These are phyloP conservation scores for Apiospora malaysiana DNA, from an alignment of 2,329 filamentous ascomycete species.

Conservation along the genomic window DNA sequence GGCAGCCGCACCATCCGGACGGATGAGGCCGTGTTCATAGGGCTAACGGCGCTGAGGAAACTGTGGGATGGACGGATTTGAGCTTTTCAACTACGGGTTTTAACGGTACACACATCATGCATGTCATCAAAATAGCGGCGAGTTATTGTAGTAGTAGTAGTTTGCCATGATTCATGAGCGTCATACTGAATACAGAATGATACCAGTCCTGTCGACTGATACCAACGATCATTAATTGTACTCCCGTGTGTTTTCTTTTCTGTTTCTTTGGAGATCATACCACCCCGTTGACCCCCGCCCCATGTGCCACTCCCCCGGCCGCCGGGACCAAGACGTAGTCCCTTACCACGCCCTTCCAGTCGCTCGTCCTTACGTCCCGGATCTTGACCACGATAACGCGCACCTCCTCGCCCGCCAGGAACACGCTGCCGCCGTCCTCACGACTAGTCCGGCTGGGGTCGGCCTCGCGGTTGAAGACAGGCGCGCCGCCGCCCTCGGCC, in stretches of 20 bases:
- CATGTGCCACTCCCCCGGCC: neutral
- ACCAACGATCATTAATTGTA: neutral
- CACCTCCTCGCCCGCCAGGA: constrained; percentile 82
- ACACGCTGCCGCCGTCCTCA: constrained; percentile 63
- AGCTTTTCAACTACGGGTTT: neutral
- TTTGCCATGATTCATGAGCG: neutral
- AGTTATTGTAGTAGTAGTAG: neutral
- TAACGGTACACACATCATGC: neutral
- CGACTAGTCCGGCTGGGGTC: constrained; percentile 35
- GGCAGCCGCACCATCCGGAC: constrained; percentile 83
- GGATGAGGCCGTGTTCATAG: constrained; percentile 83
- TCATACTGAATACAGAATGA: constrained; percentile 2
- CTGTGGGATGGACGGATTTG: constrained; percentile 50
- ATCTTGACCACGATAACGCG: constrained; percentile 87
- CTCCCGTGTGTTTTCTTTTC: neutral
- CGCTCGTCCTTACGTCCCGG: constrained; percentile 83
- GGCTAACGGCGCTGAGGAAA: constrained; percentile 69
- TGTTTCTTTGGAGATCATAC: neutral
- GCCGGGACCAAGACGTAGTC: constrained; percentile 68
- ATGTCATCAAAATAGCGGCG: neutral
- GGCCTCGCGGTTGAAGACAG: constrained; percentile 41
- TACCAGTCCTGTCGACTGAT: neutral
- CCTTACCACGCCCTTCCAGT: constrained; percentile 92
- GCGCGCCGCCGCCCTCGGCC: constrained; percentile 51
- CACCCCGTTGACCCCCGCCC: neutral